Evolutionary conservation across 176 grass and related monocot genomes (phyloP).

Genomic region (Elymus sibiricus): DNA sequence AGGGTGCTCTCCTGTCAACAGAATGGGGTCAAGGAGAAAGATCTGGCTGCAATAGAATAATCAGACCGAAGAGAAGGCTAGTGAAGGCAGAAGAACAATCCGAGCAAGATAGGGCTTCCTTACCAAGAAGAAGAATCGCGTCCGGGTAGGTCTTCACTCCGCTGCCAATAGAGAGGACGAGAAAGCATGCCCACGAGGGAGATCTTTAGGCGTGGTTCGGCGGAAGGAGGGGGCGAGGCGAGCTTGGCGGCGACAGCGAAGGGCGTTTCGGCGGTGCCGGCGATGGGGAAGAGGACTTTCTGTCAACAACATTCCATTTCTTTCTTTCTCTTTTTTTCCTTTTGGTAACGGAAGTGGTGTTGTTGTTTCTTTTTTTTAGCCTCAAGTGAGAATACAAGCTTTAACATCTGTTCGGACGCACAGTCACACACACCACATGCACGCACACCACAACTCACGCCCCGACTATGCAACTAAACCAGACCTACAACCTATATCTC

Average conservation of each 20-base stretch:
- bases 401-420: too few species aligned
- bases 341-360: too few species aligned
- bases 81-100: neutral
- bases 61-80: neutral
- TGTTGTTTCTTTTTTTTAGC: too few species aligned
- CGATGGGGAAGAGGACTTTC: neutral
- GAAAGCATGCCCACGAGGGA: neutral
- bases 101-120: neutral
- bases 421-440: too few species aligned
- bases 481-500: too few species aligned
- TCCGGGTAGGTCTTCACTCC: neutral
- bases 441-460: too few species aligned
- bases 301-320: too few species aligned
- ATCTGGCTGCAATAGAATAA: neutral
- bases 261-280: conserved; percentile 1
- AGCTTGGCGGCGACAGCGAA: neutral
- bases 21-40: neutral
- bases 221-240: neutral
- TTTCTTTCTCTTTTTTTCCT: too few species aligned
- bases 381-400: too few species aligned
- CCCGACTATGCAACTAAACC: too few species aligned
- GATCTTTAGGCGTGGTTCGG: neutral
- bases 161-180: neutral
- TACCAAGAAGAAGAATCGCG: neutral
- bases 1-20: neutral